Base-by-base conservation (phyloP, 768 basidiomycete genomes). In the Lactarius vividus region DNA sequence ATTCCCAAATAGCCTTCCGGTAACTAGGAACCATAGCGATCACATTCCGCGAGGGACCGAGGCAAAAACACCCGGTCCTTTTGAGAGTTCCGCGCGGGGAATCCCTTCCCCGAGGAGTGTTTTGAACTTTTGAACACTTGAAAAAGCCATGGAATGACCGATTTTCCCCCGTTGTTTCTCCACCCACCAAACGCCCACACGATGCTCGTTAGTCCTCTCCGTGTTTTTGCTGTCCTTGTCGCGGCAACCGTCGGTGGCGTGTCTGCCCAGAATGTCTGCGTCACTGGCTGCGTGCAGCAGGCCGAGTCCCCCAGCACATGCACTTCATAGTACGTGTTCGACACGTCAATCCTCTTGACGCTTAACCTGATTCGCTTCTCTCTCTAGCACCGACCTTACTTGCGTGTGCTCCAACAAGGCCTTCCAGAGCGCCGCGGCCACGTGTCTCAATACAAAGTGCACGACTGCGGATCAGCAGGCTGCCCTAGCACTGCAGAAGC, bases 401-500 rank as follows among this genome's bases (percentile, higher is more conserved):
- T 83, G 82, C 56, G 69, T 79, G 20, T 83, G 82, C 72, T 69
- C 77, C 3, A 78, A 74, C 59, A 23, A 55, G 0, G 53, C 62
- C 0, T 82, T 80, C 77, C 81, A 82, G 64, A 2, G 0, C 2
- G 70, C 71, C 6, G 76, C 77, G 4, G 6, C 0, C 0, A 1
- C 40, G 8, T 83, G 82, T 69, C 73, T 83, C 28, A 2, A 44
- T 35, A 29, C 65, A 2, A 75, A 70, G 40, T 84, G 82, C 66
- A 70, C 79, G 0, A 0, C 73, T 0, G 40, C 59, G 0, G 82
- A 82, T 9, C 0, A 69, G 1, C 2, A 59, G 0, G 26, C 73
- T 0, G 82, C 80, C 0, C 0, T n/a, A 5, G 57, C 59, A 10
- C 72, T 81, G 52, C 76, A 33, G 33, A 33, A 81, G 65, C 2